Conservation (phyloP, 164 flowering plant species). For the Kingdonia uniflora region DNA sequence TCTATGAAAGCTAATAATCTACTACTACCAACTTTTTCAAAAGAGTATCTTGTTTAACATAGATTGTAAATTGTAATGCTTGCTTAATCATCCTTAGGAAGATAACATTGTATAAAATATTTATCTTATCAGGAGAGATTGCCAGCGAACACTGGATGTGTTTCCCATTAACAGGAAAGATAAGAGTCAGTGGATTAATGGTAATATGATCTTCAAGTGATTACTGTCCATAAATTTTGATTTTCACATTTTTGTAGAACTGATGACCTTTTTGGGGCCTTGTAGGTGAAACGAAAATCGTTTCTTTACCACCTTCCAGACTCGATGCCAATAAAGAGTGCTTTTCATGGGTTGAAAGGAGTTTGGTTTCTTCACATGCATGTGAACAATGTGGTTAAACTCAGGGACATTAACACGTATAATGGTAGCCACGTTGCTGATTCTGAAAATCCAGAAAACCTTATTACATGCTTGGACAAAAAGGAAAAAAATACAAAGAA, state of each 20-base stretch:
- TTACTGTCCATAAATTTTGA: neutral
- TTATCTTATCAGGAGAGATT: slow-evolving; percentile 35
- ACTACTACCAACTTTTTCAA: too few species aligned
- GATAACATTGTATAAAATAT: too few species aligned
- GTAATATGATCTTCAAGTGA: slow-evolving; percentile 16
- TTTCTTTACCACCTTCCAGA: slow-evolving; percentile 43
- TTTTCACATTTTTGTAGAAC: neutral
- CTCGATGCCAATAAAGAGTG: slow-evolving; percentile 33
- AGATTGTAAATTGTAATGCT: too few species aligned
- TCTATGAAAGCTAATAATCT: too few species aligned
- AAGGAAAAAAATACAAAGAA: slow-evolving; percentile 2
- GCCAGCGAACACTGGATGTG: slow-evolving; percentile 36
- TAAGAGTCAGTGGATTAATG: slow-evolving; percentile 34
- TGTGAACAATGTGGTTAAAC: slow-evolving; percentile 11
- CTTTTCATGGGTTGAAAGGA: slow-evolving; percentile 28
- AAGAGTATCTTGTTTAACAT: too few species aligned
- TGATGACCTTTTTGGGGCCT: neutral
- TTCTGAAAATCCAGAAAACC: slow-evolving; percentile 6
- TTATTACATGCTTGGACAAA: neutral
- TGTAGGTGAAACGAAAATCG: slow-evolving; percentile 46
- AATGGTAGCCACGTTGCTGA: slow-evolving; percentile 5
- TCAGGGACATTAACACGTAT: neutral
- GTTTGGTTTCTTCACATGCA: slow-evolving; percentile 38
- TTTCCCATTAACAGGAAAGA: slow-evolving; percentile 42
- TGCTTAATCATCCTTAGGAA: too few species aligned